Base-by-base conservation (phyloP, 495 filamentous ascomycete genomes). In the Aspergillus kassunensis region DNA sequence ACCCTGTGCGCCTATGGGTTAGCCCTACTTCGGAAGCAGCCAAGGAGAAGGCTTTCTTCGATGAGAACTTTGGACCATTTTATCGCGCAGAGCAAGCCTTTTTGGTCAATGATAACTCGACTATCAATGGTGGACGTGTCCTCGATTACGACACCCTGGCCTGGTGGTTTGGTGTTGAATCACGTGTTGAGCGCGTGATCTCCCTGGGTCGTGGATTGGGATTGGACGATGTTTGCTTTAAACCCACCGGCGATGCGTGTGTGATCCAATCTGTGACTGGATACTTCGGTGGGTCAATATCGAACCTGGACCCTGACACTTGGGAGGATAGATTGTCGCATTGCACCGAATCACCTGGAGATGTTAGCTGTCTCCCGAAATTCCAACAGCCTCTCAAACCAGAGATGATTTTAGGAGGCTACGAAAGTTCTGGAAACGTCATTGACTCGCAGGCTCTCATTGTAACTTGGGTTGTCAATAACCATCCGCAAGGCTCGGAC, bases 161-260 rank as follows among this genome's bases (percentile, higher is more conserved):
- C 6, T 98, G 93, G 93, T 97, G 92, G 93, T 89, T 93, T 61
- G 90, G 85, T 56, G 86, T 98, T 4, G 93, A 98, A 61, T 78
- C 80, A 24, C 79, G 82, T 6, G 78, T 97, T 37, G 77, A 77
- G 21, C 70, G 79, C 8, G 80, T 92, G 50, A 85, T 83, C 50
- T 90, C 90, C 2, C 29, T 75, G 11, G 64, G 83, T 20, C 77
- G 78, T 40, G 82, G 79, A 4, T 76, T 81, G 29, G 83, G 77
- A 11, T 71, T 97, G 12, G 79, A 91, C 34, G 85, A 97, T 63
- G 82, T 97, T 27, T 98, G 93, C 72, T 91, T 93, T 69, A 96
- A 95, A 57, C 93, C 93, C 4, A 92, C 86, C 1, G 92, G 89
- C 0, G 77, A 87, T 58, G 90, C 82, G 10, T 98, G 93, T 66